These are phyloP conservation scores for Fonsecaea multimorphosa DNA, from an alignment of 2,329 filamentous ascomycete genomes.

Conservation along the genomic window DNA sequence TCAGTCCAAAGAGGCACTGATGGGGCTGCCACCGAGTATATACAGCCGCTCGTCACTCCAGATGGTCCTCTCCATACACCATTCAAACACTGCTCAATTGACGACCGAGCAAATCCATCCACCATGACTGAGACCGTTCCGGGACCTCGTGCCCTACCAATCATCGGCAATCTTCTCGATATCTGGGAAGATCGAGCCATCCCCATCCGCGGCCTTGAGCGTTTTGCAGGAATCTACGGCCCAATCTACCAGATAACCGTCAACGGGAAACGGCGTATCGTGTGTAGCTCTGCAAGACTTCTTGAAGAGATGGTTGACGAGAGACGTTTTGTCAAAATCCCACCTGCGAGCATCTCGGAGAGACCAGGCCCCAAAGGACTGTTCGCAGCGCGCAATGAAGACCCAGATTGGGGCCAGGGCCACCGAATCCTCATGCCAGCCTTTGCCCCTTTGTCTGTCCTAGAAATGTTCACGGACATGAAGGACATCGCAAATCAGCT, in stretches of 20 bases:
- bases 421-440: slow-evolving; percentile 36
- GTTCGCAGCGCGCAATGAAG: slow-evolving; percentile 61
- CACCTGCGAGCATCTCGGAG: slow-evolving; percentile 58
- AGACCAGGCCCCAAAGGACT: slow-evolving; percentile 68
- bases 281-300: slow-evolving; percentile 61
- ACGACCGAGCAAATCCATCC: not conserved
- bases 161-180: slow-evolving; percentile 31
- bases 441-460: slow-evolving; percentile 33
- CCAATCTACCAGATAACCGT: slow-evolving; percentile 65
- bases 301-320: slow-evolving; percentile 70
- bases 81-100: not conserved
- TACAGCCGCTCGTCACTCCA: not conserved
- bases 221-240: slow-evolving; percentile 45
- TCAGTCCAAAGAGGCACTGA: not conserved
- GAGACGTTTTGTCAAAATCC: slow-evolving; percentile 66
- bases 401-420: slow-evolving; percentile 40
- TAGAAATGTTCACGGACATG: slow-evolving; percentile 42
- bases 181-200: slow-evolving; percentile 27
- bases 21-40: not conserved
- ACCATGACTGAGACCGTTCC: slow-evolving; percentile 31
- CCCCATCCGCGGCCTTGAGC: slow-evolving; percentile 20
- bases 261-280: slow-evolving; percentile 55
- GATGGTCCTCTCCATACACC: not conserved
- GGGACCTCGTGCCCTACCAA: slow-evolving; percentile 24
- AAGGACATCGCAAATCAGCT: slow-evolving; percentile 49